Evolutionary conservation across 2,329 filamentous ascomycete species (phyloP), one percentile per base, ranked within the genome.

Genomic region (Verticillium isaacii): DNA sequence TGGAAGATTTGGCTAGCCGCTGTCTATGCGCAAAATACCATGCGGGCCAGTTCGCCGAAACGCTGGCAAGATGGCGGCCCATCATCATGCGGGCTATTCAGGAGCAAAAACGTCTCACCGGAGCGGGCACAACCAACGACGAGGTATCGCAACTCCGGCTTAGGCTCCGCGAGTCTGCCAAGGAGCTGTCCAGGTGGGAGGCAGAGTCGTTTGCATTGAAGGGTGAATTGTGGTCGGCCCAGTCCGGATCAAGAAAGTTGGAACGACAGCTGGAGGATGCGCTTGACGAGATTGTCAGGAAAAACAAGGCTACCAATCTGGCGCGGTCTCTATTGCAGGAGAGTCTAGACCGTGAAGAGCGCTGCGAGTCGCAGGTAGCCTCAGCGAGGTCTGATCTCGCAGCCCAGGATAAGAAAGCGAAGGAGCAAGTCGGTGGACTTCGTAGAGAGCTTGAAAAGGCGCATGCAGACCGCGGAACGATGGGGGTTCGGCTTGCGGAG

Each of bases 61-160:
- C 37, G 6, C 1, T 41, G 37, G 12, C 37, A 41, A 41, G 37
- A 19, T 41, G 37, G 37, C 37, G 37, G 14, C 6, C 72, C 61
- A 74, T 83, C 29, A 66, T 69, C 25, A 70, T 71, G 1, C 66
- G 65, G 3, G 69, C 71, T 45, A 70, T 76, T 39, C 68, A 73
- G 36, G 74, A 76, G 12, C 79, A 85, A 63, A 76, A 80, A 7
- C 73, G 73, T 2, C 72, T 85, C 2, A 75, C 76, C 32, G 75
- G 75, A 39, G 82, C 82, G 1, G 37, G 12, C 15, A 2, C 14
- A n/a, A 17, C 15, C 37, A 15, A 41, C 37, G 37, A 41, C 37
- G 37, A 41, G 37, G 37, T 5, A n/a, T 5, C 6, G 17, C 37
- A 41, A 41, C 37, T 41, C 37, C 37, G 37, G 2, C 2, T 17